phyloP scores from a whole-genome alignment of 2,329 filamentous ascomycete genomes.

The Decorospora gaudefroyi region DNA sequence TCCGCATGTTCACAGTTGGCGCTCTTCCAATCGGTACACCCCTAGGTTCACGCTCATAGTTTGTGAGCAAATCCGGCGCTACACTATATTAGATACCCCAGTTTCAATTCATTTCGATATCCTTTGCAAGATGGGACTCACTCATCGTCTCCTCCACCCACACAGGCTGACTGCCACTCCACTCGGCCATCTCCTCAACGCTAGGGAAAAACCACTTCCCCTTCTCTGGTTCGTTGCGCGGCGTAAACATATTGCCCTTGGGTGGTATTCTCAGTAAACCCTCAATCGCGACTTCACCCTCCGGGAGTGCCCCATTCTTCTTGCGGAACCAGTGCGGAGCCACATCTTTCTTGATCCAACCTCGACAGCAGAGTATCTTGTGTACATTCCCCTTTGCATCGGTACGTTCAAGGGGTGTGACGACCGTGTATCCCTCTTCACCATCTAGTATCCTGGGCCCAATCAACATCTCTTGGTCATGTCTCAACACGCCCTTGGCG shows the following conservation, averaged over 20 bases:
- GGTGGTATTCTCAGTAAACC: slow-evolving; percentile 86
- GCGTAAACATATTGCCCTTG: slow-evolving; percentile 98
- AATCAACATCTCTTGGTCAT: slow-evolving; percentile 95
- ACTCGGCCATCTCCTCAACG: slow-evolving; percentile 83
- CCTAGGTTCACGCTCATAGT: slow-evolving; percentile 74
- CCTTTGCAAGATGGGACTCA: slow-evolving; percentile 48
- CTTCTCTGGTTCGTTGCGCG: slow-evolving; percentile 80
- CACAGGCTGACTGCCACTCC: slow-evolving; percentile 81
- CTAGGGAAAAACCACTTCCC: slow-evolving; percentile 95
- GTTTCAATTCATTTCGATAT: slow-evolving; percentile 4
- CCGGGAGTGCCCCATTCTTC: slow-evolving; percentile 64
- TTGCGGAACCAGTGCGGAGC: slow-evolving; percentile 64
- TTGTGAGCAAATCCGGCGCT: slow-evolving; percentile 79
- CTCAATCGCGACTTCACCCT: slow-evolving; percentile 75
- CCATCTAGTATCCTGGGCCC: slow-evolving; percentile 89
- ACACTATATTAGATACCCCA: slow-evolving; percentile 37
- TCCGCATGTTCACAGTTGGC: slow-evolving; percentile 88
- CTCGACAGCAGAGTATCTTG: slow-evolving; percentile 84
- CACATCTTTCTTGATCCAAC: slow-evolving; percentile 85
- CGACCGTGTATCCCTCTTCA: slow-evolving; percentile 84
- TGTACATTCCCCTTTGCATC: slow-evolving; percentile 50
- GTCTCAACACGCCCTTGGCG: slow-evolving; percentile 72
- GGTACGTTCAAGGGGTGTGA: slow-evolving; percentile 83
- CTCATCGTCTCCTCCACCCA: slow-evolving; percentile 97
- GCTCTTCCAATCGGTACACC: slow-evolving; percentile 88